A percentile compares a stretch with the other conserved stretches of the same genome.
Evolutionary conservation across 2,329 filamentous ascomycete species (phyloP).

Genomic region (Sclerotinia subarctica): DNA sequence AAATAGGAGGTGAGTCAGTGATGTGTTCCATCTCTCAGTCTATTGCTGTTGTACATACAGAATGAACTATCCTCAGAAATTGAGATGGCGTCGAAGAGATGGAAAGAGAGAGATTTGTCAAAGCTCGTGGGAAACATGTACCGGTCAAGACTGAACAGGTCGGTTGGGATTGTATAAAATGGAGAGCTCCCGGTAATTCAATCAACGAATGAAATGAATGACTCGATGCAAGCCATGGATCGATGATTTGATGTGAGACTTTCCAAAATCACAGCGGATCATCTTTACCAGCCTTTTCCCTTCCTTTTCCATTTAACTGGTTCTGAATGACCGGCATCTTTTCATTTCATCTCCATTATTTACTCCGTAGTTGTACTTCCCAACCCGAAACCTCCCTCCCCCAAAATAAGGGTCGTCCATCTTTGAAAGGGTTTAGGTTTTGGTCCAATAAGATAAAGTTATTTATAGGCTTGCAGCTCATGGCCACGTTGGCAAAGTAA

Average conservation of each 20-base stretch:
- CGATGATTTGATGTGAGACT: neutral
- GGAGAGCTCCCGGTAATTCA: neutral
- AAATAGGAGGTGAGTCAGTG: neutral
- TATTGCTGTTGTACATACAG: neutral
- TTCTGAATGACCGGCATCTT: neutral
- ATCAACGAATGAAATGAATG: neutral
- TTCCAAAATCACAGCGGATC: neutral
- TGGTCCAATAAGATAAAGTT: neutral
- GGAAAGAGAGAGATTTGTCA: conserved; percentile 5
- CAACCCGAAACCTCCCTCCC: neutral
- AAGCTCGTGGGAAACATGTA: neutral
- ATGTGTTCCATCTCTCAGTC: neutral
- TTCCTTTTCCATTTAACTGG: neutral
- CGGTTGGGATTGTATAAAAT: neutral
- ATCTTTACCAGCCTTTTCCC: conserved; percentile 2
- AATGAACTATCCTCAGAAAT: conserved; percentile 5
- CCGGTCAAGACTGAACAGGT: neutral
- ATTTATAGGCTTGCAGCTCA: neutral
- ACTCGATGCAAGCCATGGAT: neutral
- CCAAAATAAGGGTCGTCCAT: neutral
- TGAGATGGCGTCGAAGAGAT: conserved; percentile 1
- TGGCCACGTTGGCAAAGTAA: conserved; percentile 7
- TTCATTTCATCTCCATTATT: neutral
- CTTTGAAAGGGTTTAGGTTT: neutral
- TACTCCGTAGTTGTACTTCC: neutral